Base-by-base conservation (phyloP, 2,329 filamentous ascomycete species). In the Stemphylium lycopersici region DNA sequence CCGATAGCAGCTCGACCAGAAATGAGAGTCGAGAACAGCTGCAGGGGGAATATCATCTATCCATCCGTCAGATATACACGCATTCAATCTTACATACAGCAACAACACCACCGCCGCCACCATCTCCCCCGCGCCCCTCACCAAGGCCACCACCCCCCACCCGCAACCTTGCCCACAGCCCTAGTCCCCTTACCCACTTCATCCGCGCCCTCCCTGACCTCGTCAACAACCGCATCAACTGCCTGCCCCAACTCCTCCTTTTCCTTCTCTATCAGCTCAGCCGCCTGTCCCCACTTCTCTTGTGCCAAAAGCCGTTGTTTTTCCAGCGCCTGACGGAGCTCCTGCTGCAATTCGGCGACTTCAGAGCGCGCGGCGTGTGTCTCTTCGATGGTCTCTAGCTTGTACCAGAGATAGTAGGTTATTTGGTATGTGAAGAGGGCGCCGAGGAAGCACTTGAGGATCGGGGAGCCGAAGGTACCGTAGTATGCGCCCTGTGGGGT, bases 341-440 rank as follows among this genome's bases (percentile, higher is more conserved):
- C 61, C 15, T 53, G 48, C 24, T 68, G 66, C 44, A 71, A 33
- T 20, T 58, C 57, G 12, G 40, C 46, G 20, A 70, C 65, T 43
- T 66, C 63, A 5, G 41, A 58, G 13, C 51, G 49, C 37, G 83
- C 84, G 39, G 86, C 79, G 16, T 78, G 77, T 68, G 83, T 86
- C 52, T 84, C 79, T 77, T 95, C 90, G 48, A 90, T 82, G 31
- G 84, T 83, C 74, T 93, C 90, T 45, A 93, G 80, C 75, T 88
- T 90, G 33, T 84, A 72, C 90, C 90, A 95, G 12, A 77, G 78
- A 79, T 85, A 91, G 76, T 93, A 93, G 12, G 83, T 76, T n/a
- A 90, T 66, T 76, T 95, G 90, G 73, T 93, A 95, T 2, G 87
- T 89, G 69, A 91, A 87, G 50, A 92, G 83, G 48, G 90, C 89